Evolutionary conservation across 257 asterid genomes (phyloP), one percentile per base, ranked within the genome.

Genomic region (Solanum arcanum): DNA sequence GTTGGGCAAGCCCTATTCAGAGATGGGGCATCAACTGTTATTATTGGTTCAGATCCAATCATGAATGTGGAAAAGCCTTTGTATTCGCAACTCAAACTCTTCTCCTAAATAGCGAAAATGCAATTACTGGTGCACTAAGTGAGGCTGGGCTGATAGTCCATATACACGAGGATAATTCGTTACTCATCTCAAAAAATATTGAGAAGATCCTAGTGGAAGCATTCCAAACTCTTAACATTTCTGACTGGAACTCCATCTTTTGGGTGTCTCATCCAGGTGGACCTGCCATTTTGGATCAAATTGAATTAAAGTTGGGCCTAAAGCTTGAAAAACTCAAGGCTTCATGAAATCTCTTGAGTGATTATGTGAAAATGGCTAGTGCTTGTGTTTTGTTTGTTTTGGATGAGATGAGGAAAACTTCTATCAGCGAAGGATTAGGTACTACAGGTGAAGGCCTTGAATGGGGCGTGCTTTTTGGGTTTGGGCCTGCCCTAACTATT

Each of bases 221-320:
- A 42, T 88, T 88, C 25, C 12, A 33, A 23, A 88, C 86, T 23
- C 21, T 88, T 16, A 86, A 70, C 1, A 88, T 88, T 37, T 75
- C 62, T 1, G 86, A 88, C 7, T 88, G 90, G 88, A 88, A 88
- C 27, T 88, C 90, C 0, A 60, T 88, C 0, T 88, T 84, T 16
- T 88, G 83, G 90, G 33, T 84, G 12, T 41, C 62, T 15, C 90
- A 88, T 33, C 83, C 90, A 3, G 87, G 90, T 5, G 90, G 90
- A 37, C 82, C 74, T 2, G 86, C 82, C 7, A 84, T 88, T 25
- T 44, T 88, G 62, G 87, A 84, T 16, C 90, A 83, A 29, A 69
- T 83, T 21, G 89, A 87, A 75, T 39, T 27, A 27, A 87, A 83
- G 27, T 83, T 83, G 9, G 85, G 49, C 6, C 73, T 87, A 29